Conservation (phyloP, 805 yeast genomes). For the Spathaspora passalidarum region DNA sequence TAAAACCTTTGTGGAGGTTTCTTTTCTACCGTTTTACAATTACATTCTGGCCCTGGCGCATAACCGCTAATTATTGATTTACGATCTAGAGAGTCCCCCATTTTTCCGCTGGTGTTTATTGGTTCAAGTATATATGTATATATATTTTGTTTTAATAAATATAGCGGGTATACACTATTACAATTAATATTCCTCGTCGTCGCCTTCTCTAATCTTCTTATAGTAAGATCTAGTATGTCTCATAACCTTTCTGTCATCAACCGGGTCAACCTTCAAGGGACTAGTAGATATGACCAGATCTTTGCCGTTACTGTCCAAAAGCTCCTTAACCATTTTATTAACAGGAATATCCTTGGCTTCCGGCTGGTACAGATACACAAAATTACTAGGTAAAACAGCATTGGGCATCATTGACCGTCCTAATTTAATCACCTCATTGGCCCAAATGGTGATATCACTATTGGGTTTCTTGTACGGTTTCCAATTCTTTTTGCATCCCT, state of each 20-base stretch:
- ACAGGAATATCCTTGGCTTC: constrained; percentile 13
- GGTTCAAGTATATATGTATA: too few relatives aligned
- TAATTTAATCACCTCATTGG: constrained; percentile 58
- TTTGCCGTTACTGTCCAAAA: constrained; percentile 14
- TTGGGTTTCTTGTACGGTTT: constrained; percentile 52
- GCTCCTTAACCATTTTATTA: constrained; percentile 33
- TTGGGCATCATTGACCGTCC: constrained; percentile 64
- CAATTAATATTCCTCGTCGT: constrained; percentile 1
- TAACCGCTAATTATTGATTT: too few relatives aligned
- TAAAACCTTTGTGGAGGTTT: too few relatives aligned
- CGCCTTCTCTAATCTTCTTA: constrained; percentile 17
- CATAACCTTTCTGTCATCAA: constrained; percentile 25
- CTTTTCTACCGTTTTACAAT: too few relatives aligned
- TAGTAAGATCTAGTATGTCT: constrained; percentile 40
- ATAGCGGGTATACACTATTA: background rate
- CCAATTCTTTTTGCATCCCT: constrained; percentile 72
- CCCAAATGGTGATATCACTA: constrained; percentile 55
- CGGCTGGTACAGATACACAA: constrained; percentile 26
- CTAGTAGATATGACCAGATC: constrained; percentile 11
- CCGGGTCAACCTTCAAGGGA: constrained; percentile 24
- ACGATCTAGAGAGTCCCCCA: too few relatives aligned
- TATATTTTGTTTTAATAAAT: too few relatives aligned
- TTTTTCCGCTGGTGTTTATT: too few relatives aligned
- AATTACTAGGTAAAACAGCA: constrained; percentile 37
- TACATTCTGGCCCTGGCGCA: too few relatives aligned